Base-by-base conservation (phyloP, 768 basidiomycete species). In the Rhizopogon roseolus region DNA sequence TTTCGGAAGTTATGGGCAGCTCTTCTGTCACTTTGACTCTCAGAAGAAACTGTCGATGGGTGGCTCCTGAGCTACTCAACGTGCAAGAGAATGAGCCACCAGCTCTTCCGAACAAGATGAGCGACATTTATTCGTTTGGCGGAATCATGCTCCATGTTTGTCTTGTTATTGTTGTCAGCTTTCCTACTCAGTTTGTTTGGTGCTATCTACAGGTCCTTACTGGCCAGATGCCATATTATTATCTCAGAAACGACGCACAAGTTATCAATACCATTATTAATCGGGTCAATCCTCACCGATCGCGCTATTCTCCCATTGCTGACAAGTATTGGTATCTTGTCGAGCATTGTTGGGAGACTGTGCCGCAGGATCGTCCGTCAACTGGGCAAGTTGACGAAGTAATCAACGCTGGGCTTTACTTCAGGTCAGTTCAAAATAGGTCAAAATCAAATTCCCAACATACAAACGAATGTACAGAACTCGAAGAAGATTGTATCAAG, bases 91-190 rank as follows among this genome's bases (percentile, higher is more conserved):
- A 45, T 32, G 52, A 10, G 3, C 14, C 29, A 16, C n/a, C 10
- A 45, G n/a, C 6, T 4, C 44, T 28, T 6, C 44, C 44, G 6
- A 45, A 6, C 44, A 2, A 32, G 29, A 60, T 16, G 22, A 74
- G 66, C 51, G 77, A 79, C 62, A 70, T 77, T 9, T 79, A 69
- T 9, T 76, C 76, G 0, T 75, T 73, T 49, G 75, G 75, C 3
- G 71, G 74, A 57, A 67, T 76, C 16, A 59, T 62, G 36, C 19
- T 53, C 6, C 55, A 56, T 38, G 55, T 46, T 72, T 28, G 29
- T 51, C 2, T 3, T 72, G 60, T 65, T 73, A 9, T 19, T 9
- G 9, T n/a, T 11, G 5, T 19, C 11, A 4, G 17, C n/a, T 13
- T 32, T 2, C 17, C 6, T n/a, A 72, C 74, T 29, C 13, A 8